Base-by-base conservation (phyloP, 108 stramenopile genomes). In the Stephanodiscus triporus region DNA sequence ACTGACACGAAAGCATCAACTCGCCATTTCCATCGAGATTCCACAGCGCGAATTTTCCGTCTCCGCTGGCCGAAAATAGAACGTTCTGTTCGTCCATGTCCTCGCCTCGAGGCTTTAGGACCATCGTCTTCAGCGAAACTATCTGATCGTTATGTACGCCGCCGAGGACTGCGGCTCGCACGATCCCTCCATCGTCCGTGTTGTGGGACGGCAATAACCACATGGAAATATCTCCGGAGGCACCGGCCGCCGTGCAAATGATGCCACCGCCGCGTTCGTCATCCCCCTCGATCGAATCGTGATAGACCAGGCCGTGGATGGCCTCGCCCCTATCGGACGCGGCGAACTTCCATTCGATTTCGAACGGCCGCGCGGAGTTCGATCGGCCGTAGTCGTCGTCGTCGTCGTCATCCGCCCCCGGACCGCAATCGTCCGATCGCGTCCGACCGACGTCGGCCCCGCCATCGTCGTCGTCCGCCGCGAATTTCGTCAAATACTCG, bases 1-100 rank as follows among this genome's bases (percentile, higher is more conserved):
- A 57, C 24, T 70, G 50, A 72, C 78, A 86, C 13, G 63, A 63
- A 38, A 72, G 57, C 0, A 86, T 64, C 50, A 86, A 68, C 43
- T 83, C 82, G 20, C 87, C 88, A 29, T 51, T 49, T 8, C 62
- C 70, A 20, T 68, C 55, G 11, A 84, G 50, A 76, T 89, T 73
- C 86, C 86, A 87, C 19, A 87, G 54, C 11, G 86, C 82, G 49
- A 89, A 67, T 36, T 69, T 66, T 45, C 88, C 88, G 66, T 87
- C 88, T 19, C 42, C 27, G 29, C 78, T 59, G 37, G 80, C 85
- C 0, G 88, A 87, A 20, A 89, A 76, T n/a, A 89, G 24, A 16
- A 89, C 23, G 30, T 82, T 76, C 27, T 37, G 63, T 19, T 86
- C 81, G 8, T 50, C 66, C 14, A 26, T 14, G 51, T 69, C 66